Conservation (phyloP, 75 land plant species). For the Azolla pinnata region DNA sequence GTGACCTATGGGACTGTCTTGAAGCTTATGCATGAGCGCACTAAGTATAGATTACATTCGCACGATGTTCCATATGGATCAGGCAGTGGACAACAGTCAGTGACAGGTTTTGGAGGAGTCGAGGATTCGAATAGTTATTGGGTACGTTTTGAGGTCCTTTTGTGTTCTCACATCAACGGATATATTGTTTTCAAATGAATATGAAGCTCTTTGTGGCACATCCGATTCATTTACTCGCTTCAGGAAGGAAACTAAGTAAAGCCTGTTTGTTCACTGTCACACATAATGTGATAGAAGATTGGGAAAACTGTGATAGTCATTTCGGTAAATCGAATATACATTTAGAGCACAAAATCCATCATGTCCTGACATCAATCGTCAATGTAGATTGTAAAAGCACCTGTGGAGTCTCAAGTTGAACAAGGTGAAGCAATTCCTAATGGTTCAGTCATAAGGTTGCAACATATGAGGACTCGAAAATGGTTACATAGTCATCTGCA, state of each 20-base stretch:
- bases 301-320: too few species aligned
- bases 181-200: neutral
- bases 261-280: too few species aligned
- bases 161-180: neutral
- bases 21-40: slow-evolving; percentile 81
- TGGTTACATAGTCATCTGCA: slow-evolving; percentile 98
- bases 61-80: slow-evolving; percentile 97
- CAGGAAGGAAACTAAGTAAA: too few species aligned
- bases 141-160: slow-evolving; percentile 40
- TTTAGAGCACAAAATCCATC: too few species aligned
- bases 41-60: slow-evolving; percentile 77
- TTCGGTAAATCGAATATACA: too few species aligned
- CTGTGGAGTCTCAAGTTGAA: slow-evolving; percentile 47
- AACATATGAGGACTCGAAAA: slow-evolving; percentile 85
- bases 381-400: slow-evolving; percentile 75
- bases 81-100: slow-evolving; percentile 97
- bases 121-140: slow-evolving; percentile 93
- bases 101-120: slow-evolving; percentile 80
- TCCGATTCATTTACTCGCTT: too few species aligned
- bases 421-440: slow-evolving; percentile 69
- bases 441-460: slow-evolving; percentile 67
- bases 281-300: too few species aligned
- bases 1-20: slow-evolving; percentile 79
- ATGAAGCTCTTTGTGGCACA: too few species aligned
- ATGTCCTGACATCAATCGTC: too few species aligned